A percentile compares a stretch with the other conserved stretches of the same genome.
phyloP scores from a whole-genome alignment of 169 alveolate species.

The Eimeria necatrix region DNA sequence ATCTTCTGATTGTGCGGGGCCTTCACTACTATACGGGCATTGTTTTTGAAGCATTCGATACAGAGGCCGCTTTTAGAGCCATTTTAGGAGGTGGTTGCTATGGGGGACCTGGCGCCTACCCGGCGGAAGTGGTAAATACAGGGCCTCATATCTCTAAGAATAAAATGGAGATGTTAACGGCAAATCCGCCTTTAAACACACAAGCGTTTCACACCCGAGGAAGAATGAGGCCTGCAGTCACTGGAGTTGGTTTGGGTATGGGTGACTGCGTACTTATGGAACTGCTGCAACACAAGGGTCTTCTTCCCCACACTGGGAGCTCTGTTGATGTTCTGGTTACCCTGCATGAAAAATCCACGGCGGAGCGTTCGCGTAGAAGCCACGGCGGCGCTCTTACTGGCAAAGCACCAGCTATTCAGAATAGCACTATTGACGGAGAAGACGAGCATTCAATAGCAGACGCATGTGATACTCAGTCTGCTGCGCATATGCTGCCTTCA shows the following conservation, averaged over 20 bases:
- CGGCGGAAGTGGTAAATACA: not conserved
- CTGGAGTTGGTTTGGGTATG: slow-evolving; percentile 85
- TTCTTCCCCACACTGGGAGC: slow-evolving; percentile 52
- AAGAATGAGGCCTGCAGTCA: not conserved
- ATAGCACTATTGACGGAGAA: not conserved
- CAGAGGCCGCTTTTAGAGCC: slow-evolving; percentile 83
- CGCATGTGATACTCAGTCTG: not conserved
- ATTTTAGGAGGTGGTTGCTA: slow-evolving; percentile 73
- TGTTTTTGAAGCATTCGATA: slow-evolving; percentile 84
- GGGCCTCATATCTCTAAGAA: not conserved
- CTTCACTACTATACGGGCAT: slow-evolving; percentile 84
- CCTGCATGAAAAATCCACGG: not conserved
- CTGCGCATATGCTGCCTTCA: not conserved
- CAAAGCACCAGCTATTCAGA: not conserved
- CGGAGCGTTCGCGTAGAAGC: not conserved
- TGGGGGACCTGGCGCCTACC: slow-evolving; percentile 1
- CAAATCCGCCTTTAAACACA: not conserved
- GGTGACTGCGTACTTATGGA: slow-evolving; percentile 85
- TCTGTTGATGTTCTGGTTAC: slow-evolving; percentile 62
- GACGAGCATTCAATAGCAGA: not conserved
- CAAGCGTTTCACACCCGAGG: not conserved
- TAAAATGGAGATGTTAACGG: not conserved
- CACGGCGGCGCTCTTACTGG: not conserved
- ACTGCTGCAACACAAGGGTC: slow-evolving; percentile 75
- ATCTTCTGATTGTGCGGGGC: slow-evolving; percentile 84